Evolutionary conservation across 176 grass and related monocot genomes (phyloP).

Genomic region (Musa itinerans): DNA sequence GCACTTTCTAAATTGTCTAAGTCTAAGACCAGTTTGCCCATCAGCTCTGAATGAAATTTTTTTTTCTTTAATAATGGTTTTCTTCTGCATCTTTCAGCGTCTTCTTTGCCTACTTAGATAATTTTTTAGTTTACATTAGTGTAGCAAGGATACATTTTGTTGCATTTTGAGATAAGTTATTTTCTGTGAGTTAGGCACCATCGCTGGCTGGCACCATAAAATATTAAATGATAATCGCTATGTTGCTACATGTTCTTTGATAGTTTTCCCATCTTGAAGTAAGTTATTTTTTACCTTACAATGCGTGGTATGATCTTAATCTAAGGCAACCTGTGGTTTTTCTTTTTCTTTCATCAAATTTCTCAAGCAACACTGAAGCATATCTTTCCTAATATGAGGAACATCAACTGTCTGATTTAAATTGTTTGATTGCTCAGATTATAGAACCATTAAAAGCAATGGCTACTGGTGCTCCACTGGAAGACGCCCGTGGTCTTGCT

Average conservation of each 20-base stretch:
- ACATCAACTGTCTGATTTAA: neutral
- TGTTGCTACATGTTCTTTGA: neutral
- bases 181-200: neutral
- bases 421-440: conserved; percentile 35
- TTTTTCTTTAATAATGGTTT: too few relatives aligned
- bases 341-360: neutral
- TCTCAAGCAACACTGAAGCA: neutral
- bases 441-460: conserved; percentile 86
- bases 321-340: neutral
- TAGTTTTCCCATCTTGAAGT: neutral
- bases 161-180: neutral
- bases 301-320: neutral
- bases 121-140: neutral
- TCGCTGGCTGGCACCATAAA: neutral
- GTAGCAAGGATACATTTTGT: neutral
- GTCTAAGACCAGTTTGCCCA: too few relatives aligned
- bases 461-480: conserved; percentile 53
- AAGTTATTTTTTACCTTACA: neutral
- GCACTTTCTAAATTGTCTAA: too few relatives aligned
- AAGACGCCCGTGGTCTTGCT: conserved; percentile 86
- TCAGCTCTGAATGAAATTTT: too few relatives aligned
- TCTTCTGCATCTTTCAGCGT: too few relatives aligned
- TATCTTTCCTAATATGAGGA: neutral
- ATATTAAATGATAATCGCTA: neutral
- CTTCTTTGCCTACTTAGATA: too few relatives aligned